A percentile compares a stretch with the other conserved stretches of the same genome.
phyloP scores from a whole-genome alignment of 2,329 filamentous ascomycete species.

The Bisporella sp. region DNA sequence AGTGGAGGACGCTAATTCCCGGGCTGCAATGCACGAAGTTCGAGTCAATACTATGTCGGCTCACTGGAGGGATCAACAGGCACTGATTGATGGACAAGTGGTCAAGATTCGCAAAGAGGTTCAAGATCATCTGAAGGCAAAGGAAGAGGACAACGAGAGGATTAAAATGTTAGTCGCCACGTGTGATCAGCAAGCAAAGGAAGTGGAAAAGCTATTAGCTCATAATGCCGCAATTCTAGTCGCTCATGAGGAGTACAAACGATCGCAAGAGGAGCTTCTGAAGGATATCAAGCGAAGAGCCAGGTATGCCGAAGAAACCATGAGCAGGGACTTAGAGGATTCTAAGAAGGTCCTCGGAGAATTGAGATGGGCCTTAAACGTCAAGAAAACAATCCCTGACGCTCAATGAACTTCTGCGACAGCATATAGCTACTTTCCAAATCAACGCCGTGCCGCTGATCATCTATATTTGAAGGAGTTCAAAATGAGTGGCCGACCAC shows the following conservation, averaged over 20 bases:
- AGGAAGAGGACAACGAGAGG: constrained; percentile 53
- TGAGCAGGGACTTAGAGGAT: constrained; percentile 50
- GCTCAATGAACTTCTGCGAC: constrained; percentile 35
- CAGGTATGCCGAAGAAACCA: constrained; percentile 50
- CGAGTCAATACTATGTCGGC: constrained; percentile 61
- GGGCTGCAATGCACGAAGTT: constrained; percentile 62
- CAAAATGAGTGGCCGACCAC: too few relatives aligned
- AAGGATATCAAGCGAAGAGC: constrained; percentile 52
- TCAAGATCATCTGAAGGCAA: constrained; percentile 44
- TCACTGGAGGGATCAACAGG: constrained; percentile 61
- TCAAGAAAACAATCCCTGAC: constrained; percentile 54
- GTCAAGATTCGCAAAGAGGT: constrained; percentile 47
- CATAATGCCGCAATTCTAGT: constrained; percentile 56
- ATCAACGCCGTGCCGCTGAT: too few relatives aligned
- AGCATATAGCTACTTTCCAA: too few relatives aligned
- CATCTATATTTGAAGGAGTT: too few relatives aligned
- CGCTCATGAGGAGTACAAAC: constrained; percentile 59
- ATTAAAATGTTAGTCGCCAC: constrained; percentile 60
- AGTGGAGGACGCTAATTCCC: constrained; percentile 57
- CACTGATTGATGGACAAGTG: constrained; percentile 48
- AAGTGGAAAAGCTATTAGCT: constrained; percentile 51
- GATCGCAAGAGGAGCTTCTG: constrained; percentile 54
- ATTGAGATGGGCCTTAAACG: constrained; percentile 65
- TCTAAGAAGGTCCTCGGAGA: constrained; percentile 56
- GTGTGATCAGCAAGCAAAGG: constrained; percentile 66